Percentiles rank a stretch among this genome's conserved stretches.
These are phyloP conservation scores for Yarrowia sp. DNA, from an alignment of 805 yeast species.

Conservation along the genomic window DNA sequence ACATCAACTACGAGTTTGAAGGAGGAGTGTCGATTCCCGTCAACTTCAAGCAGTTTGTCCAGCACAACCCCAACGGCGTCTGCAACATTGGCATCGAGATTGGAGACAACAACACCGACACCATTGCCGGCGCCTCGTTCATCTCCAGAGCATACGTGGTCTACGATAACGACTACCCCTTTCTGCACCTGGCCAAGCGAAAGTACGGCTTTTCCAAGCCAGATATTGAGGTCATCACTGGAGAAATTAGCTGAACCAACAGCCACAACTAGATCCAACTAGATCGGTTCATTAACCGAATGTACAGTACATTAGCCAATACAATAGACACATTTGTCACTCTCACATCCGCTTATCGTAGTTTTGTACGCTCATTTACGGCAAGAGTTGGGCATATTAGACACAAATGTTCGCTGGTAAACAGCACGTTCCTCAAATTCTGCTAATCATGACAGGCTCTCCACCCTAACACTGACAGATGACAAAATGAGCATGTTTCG, in stretches of 20 bases:
- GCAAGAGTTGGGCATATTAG: too few species aligned
- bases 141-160: slow-evolving; percentile 27
- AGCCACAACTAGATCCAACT: too few species aligned
- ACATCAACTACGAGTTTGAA: slow-evolving; percentile 33
- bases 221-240: slow-evolving; percentile 9
- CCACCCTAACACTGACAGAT: too few species aligned
- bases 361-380: too few species aligned
- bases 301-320: too few species aligned
- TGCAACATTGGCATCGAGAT: slow-evolving; percentile 14
- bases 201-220: slow-evolving; percentile 18
- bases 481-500: too few species aligned
- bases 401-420: too few species aligned
- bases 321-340: too few species aligned
- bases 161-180: slow-evolving; percentile 35
- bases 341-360: too few species aligned
- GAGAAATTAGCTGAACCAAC: neutral
- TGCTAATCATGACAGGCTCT: too few species aligned
- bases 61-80: slow-evolving; percentile 33
- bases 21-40: slow-evolving; percentile 30
- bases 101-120: slow-evolving; percentile 20
- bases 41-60: slow-evolving; percentile 41
- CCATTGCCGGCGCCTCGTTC: slow-evolving; percentile 28
- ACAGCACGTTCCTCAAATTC: too few species aligned
- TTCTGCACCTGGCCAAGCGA: slow-evolving; percentile 23
- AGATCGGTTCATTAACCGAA: neutral